phyloP scores from a whole-genome alignment of 768 basidiomycete genomes.

The Galerina sulciceps region DNA sequence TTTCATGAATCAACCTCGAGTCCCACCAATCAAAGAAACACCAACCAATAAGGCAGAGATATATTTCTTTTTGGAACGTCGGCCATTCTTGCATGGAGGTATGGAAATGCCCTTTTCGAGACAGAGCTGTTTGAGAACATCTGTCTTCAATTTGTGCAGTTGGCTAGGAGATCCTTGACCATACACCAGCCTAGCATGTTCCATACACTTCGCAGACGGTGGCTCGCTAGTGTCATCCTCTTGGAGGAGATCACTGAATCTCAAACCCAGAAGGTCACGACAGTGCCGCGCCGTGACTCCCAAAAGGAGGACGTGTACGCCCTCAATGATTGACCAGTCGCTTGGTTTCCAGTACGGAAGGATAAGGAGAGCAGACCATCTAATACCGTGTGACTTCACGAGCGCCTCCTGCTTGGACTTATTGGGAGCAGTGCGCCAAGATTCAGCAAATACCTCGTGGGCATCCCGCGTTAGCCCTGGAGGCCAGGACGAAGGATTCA shows the following conservation, averaged over 20 bases:
- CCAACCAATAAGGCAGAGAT: not conserved
- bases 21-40: not conserved
- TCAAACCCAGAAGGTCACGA: slow-evolving; percentile 23
- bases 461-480: slow-evolving; percentile 19
- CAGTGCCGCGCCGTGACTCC: slow-evolving; percentile 35
- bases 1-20: not conserved
- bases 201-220: not conserved
- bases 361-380: not conserved
- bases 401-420: not conserved
- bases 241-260: not conserved
- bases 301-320: slow-evolving; percentile 42
- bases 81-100: not conserved
- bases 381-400: not conserved
- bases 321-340: slow-evolving; percentile 43
- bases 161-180: not conserved
- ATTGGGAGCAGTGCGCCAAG: not conserved
- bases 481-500: slow-evolving; percentile 6
- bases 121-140: not conserved
- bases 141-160: not conserved
- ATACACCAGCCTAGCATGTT: not conserved
- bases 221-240: slow-evolving; percentile 1
- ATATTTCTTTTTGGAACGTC: not conserved
- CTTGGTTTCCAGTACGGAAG: not conserved
- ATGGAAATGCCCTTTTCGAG: not conserved
- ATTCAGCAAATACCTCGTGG: slow-evolving; percentile 3